phyloP scores from a whole-genome alignment of 2,329 filamentous ascomycete genomes.

The Didymellaceae sp. region DNA sequence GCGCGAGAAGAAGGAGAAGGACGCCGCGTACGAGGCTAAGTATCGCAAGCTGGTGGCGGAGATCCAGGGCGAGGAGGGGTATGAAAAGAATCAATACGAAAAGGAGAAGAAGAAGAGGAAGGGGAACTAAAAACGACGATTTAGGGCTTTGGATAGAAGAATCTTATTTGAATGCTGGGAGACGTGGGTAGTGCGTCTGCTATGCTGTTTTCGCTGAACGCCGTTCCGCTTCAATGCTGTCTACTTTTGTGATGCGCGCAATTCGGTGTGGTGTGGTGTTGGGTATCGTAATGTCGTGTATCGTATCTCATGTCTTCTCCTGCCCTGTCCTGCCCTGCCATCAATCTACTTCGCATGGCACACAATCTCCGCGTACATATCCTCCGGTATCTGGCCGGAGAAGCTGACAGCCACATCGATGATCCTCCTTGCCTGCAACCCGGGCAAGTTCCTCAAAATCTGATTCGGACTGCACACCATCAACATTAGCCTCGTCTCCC shows the following conservation, averaged over 20 bases:
- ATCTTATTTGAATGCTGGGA: too few species aligned
- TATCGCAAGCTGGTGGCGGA: conserved; percentile 89
- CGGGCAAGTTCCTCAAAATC: conserved; percentile 84
- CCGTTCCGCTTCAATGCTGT: neutral
- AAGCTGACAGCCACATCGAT: conserved; percentile 85
- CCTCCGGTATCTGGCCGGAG: conserved; percentile 86
- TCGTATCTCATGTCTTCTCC: conserved; percentile 7
- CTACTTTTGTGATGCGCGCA: neutral
- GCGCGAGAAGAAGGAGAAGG: conserved; percentile 89
- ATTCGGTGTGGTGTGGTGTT: neutral
- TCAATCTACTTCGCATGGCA: conserved; percentile 73
- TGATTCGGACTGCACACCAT: conserved; percentile 83
- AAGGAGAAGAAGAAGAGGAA: conserved; percentile 80
- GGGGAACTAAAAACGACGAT: conserved; percentile 3
- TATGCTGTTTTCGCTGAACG: neutral
- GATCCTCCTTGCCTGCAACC: conserved; percentile 81
- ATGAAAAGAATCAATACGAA: conserved; percentile 87
- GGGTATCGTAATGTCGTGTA: conserved; percentile 19
- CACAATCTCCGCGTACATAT: conserved; percentile 89
- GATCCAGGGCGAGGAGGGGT: conserved; percentile 93
- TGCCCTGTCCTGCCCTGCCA: neutral
- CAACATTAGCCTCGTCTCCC: neutral
- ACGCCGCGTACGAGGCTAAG: conserved; percentile 95
- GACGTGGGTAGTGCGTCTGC: neutral
- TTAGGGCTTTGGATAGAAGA: neutral